A percentile compares a stretch with the other conserved stretches of the same genome.
These are phyloP conservation scores for Pistacia atlantica DNA, from an alignment of 345 rosid species.

Conservation along the genomic window DNA sequence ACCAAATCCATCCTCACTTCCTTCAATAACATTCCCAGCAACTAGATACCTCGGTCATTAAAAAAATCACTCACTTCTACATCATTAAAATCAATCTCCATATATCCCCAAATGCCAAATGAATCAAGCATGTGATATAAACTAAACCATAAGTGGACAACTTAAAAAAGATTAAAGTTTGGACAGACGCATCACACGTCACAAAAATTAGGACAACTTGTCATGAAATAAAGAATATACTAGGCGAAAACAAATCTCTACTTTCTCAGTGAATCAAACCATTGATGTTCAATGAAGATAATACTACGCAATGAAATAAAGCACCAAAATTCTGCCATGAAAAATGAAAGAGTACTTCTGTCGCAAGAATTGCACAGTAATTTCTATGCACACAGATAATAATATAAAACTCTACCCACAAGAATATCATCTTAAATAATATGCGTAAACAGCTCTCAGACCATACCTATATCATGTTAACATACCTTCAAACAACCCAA, in stretches of 20 bases:
- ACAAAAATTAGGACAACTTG: neutral
- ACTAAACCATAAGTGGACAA: neutral
- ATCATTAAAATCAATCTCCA: neutral
- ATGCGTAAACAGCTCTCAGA: neutral
- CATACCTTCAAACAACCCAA: neutral
- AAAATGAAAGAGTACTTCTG: neutral
- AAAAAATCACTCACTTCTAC: neutral
- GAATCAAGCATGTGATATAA: neutral
- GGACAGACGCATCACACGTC: neutral
- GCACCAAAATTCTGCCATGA: neutral
- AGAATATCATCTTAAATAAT: neutral
- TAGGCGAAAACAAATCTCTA: neutral
- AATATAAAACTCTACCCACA: neutral
- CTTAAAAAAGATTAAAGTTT: neutral
- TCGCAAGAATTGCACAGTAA: neutral
- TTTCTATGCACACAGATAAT: neutral
- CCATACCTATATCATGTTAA: neutral
- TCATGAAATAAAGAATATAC: neutral
- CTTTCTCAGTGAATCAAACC: neutral
- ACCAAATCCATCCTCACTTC: neutral
- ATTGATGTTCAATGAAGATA: neutral
- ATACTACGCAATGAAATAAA: neutral
- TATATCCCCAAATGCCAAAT: neutral
- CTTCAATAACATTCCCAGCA: neutral
- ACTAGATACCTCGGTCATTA: neutral